Evolutionary conservation across 2,329 filamentous ascomycete species (phyloP).

Genomic region (Microdochium trichocladiopsis): DNA sequence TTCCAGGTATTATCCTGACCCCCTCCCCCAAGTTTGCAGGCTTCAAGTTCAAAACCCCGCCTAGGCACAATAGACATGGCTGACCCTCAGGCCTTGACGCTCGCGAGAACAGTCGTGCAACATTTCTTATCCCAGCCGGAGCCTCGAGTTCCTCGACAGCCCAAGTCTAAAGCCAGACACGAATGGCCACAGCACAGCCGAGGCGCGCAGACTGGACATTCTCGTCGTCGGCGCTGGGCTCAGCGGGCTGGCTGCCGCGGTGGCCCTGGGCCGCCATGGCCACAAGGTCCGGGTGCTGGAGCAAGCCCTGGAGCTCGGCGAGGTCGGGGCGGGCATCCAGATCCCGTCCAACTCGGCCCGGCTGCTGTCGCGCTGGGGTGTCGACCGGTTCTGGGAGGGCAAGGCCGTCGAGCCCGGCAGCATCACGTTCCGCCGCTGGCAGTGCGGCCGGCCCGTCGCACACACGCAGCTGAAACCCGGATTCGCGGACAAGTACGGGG

Average conservation of each 20-base stretch:
- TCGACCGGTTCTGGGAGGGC: slow-evolving; percentile 16
- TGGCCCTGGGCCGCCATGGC: slow-evolving; percentile 25
- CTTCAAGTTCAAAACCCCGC: background rate
- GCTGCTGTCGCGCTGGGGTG: slow-evolving; percentile 22
- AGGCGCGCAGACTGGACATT: slow-evolving; percentile 13
- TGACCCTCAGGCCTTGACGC: background rate
- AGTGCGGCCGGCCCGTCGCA: slow-evolving; percentile 21
- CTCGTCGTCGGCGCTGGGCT: slow-evolving; percentile 32
- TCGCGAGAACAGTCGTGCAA: slow-evolving; percentile 11
- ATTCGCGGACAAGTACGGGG: slow-evolving; percentile 19
- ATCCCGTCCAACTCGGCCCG: slow-evolving; percentile 26
- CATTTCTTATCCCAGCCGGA: slow-evolving; percentile 21
- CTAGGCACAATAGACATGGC: background rate
- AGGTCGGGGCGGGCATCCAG: slow-evolving; percentile 34
- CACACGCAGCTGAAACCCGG: slow-evolving; percentile 21
- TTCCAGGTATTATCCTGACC: background rate
- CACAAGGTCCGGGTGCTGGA: slow-evolving; percentile 31
- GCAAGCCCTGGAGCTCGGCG: slow-evolving; percentile 26
- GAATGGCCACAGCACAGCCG: slow-evolving; percentile 23
- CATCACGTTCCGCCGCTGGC: slow-evolving; percentile 26
- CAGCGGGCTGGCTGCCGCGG: slow-evolving; percentile 30
- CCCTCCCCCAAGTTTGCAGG: background rate
- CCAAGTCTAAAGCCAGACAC: slow-evolving; percentile 14
- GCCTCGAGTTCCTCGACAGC: slow-evolving; percentile 27
- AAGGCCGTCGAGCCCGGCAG: slow-evolving; percentile 18